phyloP scores from a whole-genome alignment of 148 eudicot genomes.

The Heliamphora exappendiculata region DNA sequence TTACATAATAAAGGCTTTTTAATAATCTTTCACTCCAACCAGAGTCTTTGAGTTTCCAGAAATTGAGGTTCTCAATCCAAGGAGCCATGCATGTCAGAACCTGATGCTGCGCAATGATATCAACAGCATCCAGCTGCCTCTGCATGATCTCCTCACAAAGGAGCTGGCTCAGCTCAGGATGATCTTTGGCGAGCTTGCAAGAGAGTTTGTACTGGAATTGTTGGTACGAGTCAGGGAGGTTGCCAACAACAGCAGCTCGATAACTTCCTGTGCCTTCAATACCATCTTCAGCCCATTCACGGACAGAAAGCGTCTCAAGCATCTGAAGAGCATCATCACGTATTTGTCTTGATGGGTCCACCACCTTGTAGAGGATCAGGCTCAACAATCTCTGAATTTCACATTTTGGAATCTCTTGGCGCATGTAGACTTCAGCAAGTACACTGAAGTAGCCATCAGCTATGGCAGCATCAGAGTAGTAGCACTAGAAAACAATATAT shows the following conservation, averaged over 20 bases:
- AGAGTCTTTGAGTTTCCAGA: conserved; percentile 90
- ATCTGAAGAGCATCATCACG: conserved; percentile 99
- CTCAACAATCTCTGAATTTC: conserved; percentile 95
- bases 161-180: conserved; percentile 94
- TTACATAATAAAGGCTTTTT: conserved; percentile 90
- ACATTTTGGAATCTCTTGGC: conserved; percentile 98
- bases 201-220: conserved; percentile 98
- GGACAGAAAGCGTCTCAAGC: conserved; percentile 96
- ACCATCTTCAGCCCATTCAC: conserved; percentile 98
- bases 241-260: conserved; percentile 98
- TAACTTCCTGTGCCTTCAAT: conserved; percentile 84
- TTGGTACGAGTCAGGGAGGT: conserved; percentile 97
- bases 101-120: conserved; percentile 98
- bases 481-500: conserved; percentile 66
- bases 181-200: conserved; percentile 98
- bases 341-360: conserved; percentile 95
- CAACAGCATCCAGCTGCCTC: conserved; percentile 99
- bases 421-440: conserved; percentile 98
- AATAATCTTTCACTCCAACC: conserved; percentile 97
- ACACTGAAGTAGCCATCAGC: conserved; percentile 99
- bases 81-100: conserved; percentile 99
- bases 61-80: conserved; percentile 96
- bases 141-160: conserved; percentile 99
- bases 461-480: conserved; percentile 95
- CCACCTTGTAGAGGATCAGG: conserved; percentile 94